A percentile compares a stretch with the other conserved stretches of the same genome.
These are phyloP conservation scores for Henckelia pumila DNA, from an alignment of 257 asterid genomes.

Conservation along the genomic window DNA sequence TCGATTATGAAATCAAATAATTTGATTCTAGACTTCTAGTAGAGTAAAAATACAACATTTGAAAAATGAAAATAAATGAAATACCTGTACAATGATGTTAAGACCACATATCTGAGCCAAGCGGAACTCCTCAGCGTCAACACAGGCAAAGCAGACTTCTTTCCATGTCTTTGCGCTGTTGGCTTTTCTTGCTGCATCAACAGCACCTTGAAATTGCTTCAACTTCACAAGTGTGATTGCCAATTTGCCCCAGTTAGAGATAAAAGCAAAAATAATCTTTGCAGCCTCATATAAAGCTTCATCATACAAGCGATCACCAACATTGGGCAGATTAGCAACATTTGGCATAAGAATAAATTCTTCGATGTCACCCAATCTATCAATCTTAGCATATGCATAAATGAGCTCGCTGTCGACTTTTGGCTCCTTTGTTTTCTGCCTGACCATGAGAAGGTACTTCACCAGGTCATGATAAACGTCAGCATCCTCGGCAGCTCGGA, in stretches of 20 bases:
- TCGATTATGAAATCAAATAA: neutral
- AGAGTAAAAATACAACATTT: neutral
- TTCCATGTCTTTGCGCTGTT: conserved; percentile 98
- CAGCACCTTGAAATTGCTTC: conserved; percentile 98
- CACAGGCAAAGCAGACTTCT: conserved; percentile 98
- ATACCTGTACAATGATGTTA: conserved; percentile 96
- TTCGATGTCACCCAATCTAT: conserved; percentile 86
- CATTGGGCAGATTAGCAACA: conserved; percentile 97
- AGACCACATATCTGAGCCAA: conserved; percentile 99
- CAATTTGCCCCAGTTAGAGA: conserved; percentile 96
- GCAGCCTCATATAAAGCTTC: conserved; percentile 98
- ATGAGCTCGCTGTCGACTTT: conserved; percentile 98
- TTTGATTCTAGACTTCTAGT: conserved; percentile 1
- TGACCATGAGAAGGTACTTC: conserved; percentile 93
- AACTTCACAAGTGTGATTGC: conserved; percentile 84
- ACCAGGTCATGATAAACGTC: conserved; percentile 95
- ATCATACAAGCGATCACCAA: conserved; percentile 96
- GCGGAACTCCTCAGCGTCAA: conserved; percentile 99
- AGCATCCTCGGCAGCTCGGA: conserved; percentile 78
- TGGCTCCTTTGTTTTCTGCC: conserved; percentile 95
- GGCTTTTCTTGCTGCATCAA: conserved; percentile 99
- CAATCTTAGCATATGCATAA: conserved; percentile 97
- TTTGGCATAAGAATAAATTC: conserved; percentile 98
- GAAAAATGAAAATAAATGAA: neutral
- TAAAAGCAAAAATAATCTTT: conserved; percentile 86